phyloP scores from a whole-genome alignment of 805 yeast species.

The Yueomyces sinensis region DNA sequence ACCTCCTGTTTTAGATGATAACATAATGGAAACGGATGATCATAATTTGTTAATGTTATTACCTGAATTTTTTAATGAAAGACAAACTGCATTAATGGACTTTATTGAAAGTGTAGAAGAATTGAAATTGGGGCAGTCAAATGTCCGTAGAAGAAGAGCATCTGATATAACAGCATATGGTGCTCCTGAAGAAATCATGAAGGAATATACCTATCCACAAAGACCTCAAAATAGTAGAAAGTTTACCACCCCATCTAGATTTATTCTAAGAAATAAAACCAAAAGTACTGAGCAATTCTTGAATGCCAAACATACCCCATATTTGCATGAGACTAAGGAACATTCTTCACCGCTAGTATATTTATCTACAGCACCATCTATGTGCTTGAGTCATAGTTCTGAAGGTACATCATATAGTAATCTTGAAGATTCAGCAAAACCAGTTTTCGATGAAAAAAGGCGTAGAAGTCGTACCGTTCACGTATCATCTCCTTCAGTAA shows the following conservation, averaged over 20 bases:
- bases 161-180: background rate
- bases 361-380: too few relatives aligned
- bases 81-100: background rate
- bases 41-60: slow-evolving; percentile 10
- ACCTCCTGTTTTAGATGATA: slow-evolving; percentile 10
- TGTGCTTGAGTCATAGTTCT: too few relatives aligned
- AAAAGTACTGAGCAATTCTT: background rate
- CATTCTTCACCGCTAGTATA: too few relatives aligned
- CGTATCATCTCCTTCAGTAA: too few relatives aligned
- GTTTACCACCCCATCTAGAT: background rate
- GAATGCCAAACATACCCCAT: too few relatives aligned
- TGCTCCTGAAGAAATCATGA: background rate
- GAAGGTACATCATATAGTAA: too few relatives aligned
- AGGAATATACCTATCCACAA: background rate
- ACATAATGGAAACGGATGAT: slow-evolving; percentile 14
- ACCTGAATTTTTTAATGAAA: slow-evolving; percentile 5
- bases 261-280: background rate
- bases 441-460: too few relatives aligned
- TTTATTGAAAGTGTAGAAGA: background rate
- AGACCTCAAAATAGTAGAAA: background rate
- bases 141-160: background rate
- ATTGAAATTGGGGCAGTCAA: background rate
- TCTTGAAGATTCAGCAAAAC: too few relatives aligned
- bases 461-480: too few relatives aligned
- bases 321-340: too few relatives aligned